These are phyloP conservation scores for Phalaenopsis hybrid DNA, from an alignment of 116 monocot genomes.

Conservation along the genomic window DNA sequence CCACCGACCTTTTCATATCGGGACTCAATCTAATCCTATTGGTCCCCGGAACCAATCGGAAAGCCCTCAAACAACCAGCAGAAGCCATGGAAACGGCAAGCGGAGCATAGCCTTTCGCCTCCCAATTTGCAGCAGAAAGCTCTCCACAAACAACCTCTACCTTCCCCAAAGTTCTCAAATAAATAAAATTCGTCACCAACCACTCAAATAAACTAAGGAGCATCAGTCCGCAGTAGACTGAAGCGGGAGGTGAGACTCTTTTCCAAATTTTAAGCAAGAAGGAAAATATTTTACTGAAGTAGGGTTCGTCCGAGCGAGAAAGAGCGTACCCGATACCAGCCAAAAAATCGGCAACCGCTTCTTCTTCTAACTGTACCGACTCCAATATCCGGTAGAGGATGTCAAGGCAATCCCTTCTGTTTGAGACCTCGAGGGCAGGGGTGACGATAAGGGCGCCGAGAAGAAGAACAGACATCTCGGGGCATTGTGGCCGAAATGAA, in stretches of 20 bases:
- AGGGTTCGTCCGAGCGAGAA: slow-evolving; percentile 11
- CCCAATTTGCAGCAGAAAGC: slow-evolving; percentile 26
- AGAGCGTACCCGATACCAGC: slow-evolving; percentile 69
- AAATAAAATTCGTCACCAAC: slow-evolving; percentile 38
- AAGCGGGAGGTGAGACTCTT: background rate
- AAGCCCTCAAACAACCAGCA: slow-evolving; percentile 61
- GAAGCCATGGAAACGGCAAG: slow-evolving; percentile 55
- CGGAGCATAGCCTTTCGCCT: slow-evolving; percentile 6
- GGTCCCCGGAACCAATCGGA: slow-evolving; percentile 28
- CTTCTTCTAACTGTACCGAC: slow-evolving; percentile 9
- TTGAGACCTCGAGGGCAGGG: slow-evolving; percentile 17
- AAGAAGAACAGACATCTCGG: slow-evolving; percentile 35
- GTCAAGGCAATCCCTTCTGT: slow-evolving; percentile 21
- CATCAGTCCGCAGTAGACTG: slow-evolving; percentile 51
- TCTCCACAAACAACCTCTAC: slow-evolving; percentile 33
- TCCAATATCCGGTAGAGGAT: slow-evolving; percentile 26
- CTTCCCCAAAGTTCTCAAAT: slow-evolving; percentile 18
- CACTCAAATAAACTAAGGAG: slow-evolving; percentile 65
- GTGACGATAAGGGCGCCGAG: slow-evolving; percentile 40
- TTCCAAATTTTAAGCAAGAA: slow-evolving; percentile 37
- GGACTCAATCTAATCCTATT: slow-evolving; percentile 26
- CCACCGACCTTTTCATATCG: slow-evolving; percentile 28
- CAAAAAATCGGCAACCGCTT: slow-evolving; percentile 25
- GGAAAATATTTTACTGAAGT: slow-evolving; percentile 24
- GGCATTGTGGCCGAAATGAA: slow-evolving; percentile 4